phyloP scores from a whole-genome alignment of 2,329 filamentous ascomycete species.

The Verticillium dahliae region DNA sequence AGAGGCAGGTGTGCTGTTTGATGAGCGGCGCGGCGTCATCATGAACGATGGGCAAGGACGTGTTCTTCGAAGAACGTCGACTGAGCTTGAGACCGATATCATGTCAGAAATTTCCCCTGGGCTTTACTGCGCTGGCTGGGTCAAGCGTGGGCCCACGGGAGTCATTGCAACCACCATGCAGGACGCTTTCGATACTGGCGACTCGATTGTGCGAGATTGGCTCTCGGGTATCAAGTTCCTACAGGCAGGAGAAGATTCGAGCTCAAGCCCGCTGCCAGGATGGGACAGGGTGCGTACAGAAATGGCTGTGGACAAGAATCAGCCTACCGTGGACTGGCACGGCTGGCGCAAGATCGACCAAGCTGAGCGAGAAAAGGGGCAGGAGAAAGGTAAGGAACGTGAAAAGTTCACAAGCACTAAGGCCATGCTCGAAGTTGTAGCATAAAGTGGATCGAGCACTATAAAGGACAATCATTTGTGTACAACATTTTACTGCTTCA shows the following conservation, averaged over 20 bases:
- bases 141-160: slow-evolving; percentile 88
- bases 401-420: slow-evolving; percentile 58
- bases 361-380: slow-evolving; percentile 65
- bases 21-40: slow-evolving; percentile 67
- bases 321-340: slow-evolving; percentile 67
- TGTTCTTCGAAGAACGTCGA: slow-evolving; percentile 35
- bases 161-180: slow-evolving; percentile 96
- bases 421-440: slow-evolving; percentile 43
- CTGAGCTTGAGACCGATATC: slow-evolving; percentile 18
- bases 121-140: slow-evolving; percentile 92
- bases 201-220: slow-evolving; percentile 80
- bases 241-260: background rate
- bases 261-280: slow-evolving; percentile 32
- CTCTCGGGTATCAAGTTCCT: slow-evolving; percentile 33
- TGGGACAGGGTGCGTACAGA: slow-evolving; percentile 72
- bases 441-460: background rate
- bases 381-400: slow-evolving; percentile 64
- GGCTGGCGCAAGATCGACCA: slow-evolving; percentile 81
- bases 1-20: slow-evolving; percentile 71
- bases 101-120: slow-evolving; percentile 52
- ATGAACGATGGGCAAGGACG: slow-evolving; percentile 77
- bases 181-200: slow-evolving; percentile 85
- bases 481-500: slow-evolving; percentile 46
- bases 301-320: slow-evolving; percentile 40
- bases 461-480: background rate